Evolutionary conservation across 495 filamentous ascomycete genomes (phyloP).

Genomic region (Hypoxylon intermedium): DNA sequence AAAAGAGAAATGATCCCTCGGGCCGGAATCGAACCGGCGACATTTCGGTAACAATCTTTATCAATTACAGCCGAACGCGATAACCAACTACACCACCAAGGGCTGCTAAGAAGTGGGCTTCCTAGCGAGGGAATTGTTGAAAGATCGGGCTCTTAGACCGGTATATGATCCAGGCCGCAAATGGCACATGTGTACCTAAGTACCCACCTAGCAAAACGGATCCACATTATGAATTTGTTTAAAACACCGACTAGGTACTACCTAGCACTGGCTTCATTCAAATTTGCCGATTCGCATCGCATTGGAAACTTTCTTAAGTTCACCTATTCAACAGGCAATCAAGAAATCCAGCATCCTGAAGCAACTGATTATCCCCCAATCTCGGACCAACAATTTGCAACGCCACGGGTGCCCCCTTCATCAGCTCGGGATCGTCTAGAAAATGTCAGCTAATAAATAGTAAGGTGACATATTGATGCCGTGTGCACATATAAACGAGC

Average conservation of each 20-base stretch:
- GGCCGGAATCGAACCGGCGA: slow-evolving; percentile 37
- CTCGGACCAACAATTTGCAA: slow-evolving; percentile 43
- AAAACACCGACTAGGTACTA: too few species aligned
- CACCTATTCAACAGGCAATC: slow-evolving; percentile 26
- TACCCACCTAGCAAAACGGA: too few species aligned
- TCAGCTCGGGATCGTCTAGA: slow-evolving; percentile 43
- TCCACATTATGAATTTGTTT: too few species aligned
- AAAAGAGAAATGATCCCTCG: slow-evolving; percentile 24
- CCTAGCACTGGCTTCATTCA: too few species aligned
- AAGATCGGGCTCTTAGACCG: not conserved
- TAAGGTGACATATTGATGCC: not conserved
- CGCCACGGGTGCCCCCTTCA: slow-evolving; percentile 44
- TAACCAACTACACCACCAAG: slow-evolving; percentile 35
- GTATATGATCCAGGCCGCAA: too few species aligned
- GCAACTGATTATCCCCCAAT: slow-evolving; percentile 41
- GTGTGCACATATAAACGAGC: not conserved
- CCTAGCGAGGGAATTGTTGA: not conserved
- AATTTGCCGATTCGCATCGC: too few species aligned
- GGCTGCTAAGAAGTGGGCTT: not conserved
- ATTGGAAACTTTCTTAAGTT: not conserved
- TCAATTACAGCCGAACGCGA: slow-evolving; percentile 35
- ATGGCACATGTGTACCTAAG: too few species aligned
- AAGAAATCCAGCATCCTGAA: slow-evolving; percentile 23
- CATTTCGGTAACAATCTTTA: slow-evolving; percentile 32
- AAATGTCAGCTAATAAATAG: slow-evolving; percentile 11